phyloP scores from a whole-genome alignment of 2,329 filamentous ascomycete genomes.

The Colletotrichum neosansevieriae region DNA sequence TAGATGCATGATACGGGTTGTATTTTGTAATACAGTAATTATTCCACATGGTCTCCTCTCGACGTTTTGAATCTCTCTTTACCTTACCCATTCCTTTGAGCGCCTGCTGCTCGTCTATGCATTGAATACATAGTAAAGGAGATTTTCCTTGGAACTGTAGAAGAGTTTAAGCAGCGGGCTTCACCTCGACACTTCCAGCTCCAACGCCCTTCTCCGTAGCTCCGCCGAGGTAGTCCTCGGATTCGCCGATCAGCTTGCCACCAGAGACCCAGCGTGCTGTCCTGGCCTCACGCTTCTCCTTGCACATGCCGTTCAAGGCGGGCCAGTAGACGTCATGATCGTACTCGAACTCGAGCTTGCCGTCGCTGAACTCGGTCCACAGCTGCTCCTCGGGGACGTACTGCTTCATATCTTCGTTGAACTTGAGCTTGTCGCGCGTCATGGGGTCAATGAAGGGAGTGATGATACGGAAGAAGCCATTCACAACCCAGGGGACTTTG shows the following conservation, averaged over 20 bases:
- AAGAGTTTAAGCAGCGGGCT: neutral
- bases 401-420: constrained; percentile 90
- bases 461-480: constrained; percentile 95
- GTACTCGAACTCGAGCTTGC: constrained; percentile 90
- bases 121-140: neutral
- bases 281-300: constrained; percentile 72
- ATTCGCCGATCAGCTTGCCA: constrained; percentile 86
- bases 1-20: no score
- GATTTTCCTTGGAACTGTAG: no score
- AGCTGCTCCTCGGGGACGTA: constrained; percentile 87
- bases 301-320: constrained; percentile 78
- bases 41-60: neutral
- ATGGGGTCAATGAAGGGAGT: constrained; percentile 96
- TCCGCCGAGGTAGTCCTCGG: constrained; percentile 87
- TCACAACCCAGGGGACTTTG: constrained; percentile 88
- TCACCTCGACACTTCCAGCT: neutral
- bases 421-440: constrained; percentile 95
- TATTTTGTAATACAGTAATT: no score
- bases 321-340: constrained; percentile 93
- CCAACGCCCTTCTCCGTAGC: constrained; percentile 42
- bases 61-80: neutral
- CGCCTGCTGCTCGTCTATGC: neutral
- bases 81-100: constrained; percentile 5
- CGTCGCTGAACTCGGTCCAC: constrained; percentile 79
- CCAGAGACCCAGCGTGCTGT: constrained; percentile 80